Conservation (phyloP, 1,284 basidiomycete species). For the Laetiporus sulphureus region DNA sequence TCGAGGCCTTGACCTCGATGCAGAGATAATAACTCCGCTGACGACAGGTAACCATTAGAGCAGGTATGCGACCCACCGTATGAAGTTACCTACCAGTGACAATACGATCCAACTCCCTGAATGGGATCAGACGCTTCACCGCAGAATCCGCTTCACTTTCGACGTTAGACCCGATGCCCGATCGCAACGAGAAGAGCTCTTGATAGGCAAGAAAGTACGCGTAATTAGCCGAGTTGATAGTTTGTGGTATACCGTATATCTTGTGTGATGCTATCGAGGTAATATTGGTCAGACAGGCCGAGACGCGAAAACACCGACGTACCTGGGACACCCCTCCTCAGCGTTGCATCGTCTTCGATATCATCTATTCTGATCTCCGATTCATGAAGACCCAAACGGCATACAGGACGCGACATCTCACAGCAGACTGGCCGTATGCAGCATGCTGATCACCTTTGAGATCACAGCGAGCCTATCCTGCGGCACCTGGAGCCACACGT, state of each 20-base stretch:
- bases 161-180: slow-evolving; percentile 19
- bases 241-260: slow-evolving; percentile 94
- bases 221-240: slow-evolving; percentile 97
- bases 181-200: slow-evolving; percentile 62
- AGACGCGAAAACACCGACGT: too few relatives aligned
- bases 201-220: slow-evolving; percentile 90
- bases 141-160: slow-evolving; percentile 5
- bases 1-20: slow-evolving; percentile 97
- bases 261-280: slow-evolving; percentile 81
- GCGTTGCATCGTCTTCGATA: slow-evolving; percentile 92
- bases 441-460: slow-evolving; percentile 81
- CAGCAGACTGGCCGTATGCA: slow-evolving; percentile 94
- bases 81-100: slow-evolving; percentile 60
- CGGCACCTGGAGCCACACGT: slow-evolving; percentile 86
- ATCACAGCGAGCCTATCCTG: slow-evolving; percentile 67
- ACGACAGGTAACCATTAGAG: not conserved
- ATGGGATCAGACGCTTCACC: slow-evolving; percentile 24
- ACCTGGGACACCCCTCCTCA: slow-evolving; percentile 85
- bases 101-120: slow-evolving; percentile 53
- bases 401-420: slow-evolving; percentile 30
- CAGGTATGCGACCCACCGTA: too few relatives aligned
- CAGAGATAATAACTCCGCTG: slow-evolving; percentile 83
- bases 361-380: slow-evolving; percentile 78
- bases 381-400: slow-evolving; percentile 1
- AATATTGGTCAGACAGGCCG: too few relatives aligned